Evolutionary conservation across 1,284 basidiomycete species (phyloP), one percentile per base, ranked within the genome.

Genomic region (Boletus sp.): DNA sequence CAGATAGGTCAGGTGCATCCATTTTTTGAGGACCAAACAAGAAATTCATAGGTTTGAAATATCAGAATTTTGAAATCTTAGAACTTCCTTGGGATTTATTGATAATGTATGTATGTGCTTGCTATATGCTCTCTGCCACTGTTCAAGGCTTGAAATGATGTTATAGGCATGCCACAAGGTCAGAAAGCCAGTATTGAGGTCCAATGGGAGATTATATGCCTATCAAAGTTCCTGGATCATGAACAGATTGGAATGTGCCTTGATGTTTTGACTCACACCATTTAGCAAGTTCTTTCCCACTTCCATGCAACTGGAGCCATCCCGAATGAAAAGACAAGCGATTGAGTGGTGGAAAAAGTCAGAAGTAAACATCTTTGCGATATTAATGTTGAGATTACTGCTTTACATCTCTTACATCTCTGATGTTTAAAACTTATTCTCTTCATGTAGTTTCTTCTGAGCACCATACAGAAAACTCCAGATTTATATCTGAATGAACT

Each of bases 171-270:
- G 28, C 28, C 28, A 30, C 28, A 30, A 79, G 97, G 96, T 71
- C 85, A 91, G 47, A 96, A 96, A 88, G 91, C 4, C 28, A 30
- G 28, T 30, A 30, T 8, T 30, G 28, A 30, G 5, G 8, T 30
- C 28, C 5, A 30, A 30, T 30, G 28, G 28, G 28, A 4, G 8
- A 30, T 30, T 8, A 30, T 30, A 1, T 16, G 9, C 3, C 50
- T 51, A 14, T 35, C 25, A 6, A 23, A 25, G 2, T 17, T 37
- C 9, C 33, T 37, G 10, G 13, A 16, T 25, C n/a, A 51, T 4
- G 33, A 51, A 21, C 23, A 28, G 14, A 37, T 51, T 27, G n/a
- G 23, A 1, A 25, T 25, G 13, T 33, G 19, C 13, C n/a, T 51
- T 1, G 13, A 51, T 17, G 14, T 51, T 1, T 51, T 17, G 8